Evolutionary conservation across 352 stramenopile species (phyloP), one percentile per base, ranked within the genome.

Genomic region (Pythium rhizo-oryzae): DNA sequence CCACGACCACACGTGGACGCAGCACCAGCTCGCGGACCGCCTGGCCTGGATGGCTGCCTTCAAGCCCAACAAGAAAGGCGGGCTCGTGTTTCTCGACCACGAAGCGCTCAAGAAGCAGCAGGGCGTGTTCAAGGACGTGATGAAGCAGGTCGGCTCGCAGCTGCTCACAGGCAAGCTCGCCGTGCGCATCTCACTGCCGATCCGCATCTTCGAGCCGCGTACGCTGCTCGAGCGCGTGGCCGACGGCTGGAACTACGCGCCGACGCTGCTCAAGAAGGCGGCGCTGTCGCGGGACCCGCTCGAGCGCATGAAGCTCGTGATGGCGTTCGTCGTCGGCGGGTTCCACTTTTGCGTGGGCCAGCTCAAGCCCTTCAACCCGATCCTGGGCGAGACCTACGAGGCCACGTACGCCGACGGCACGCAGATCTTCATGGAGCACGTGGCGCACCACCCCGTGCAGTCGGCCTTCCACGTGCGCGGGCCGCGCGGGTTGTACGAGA

Each of bases 361-460:
- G 61, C 72, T 87, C 55, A 94, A 94, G 62, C 86, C 86, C 5
- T 94, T 94, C 70, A 94, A 92, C 61, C 86, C 86, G 43, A 92
- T 94, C 33, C 41, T 94, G 33, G 86, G 84, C 18, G 86, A 94
- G 68, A 94, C 86, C 8, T 92, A 92, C 67, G 69, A 94, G 37
- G 81, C 86, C 8, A 81, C 75, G n/a, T 86, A 89, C 62, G 52
- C 81, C n/a, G 85, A 94, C 59, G 82, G 84, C 49, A 84, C 85
- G 23, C 70, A 81, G 15, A 68, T 94, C n/a, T 85, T 81, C 56
- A 59, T 92, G 46, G 85, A 94, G 67, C 85, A 94, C 62, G 76
- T 91, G 12, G 77, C 76, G 37, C 85, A 94, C 69, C 85, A 94
- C 59, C 85, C 85, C 0, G 79, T 90, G 30, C 80, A 84, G 25